Conservation (phyloP, 1,139 yeast genomes). For the Scheffersomyces illinoinensis region DNA sequence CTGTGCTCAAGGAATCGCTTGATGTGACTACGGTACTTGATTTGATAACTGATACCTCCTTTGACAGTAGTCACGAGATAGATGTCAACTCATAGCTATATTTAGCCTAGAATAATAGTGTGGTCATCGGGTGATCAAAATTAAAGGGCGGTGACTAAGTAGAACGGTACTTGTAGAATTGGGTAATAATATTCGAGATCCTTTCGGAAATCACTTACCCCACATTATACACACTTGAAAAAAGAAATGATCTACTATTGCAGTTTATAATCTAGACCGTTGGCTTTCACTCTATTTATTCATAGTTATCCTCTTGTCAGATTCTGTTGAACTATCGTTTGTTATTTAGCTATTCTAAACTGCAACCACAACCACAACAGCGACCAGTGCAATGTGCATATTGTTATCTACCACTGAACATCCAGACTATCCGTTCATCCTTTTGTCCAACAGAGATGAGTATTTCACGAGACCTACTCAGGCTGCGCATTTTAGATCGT, state of each 20-base stretch:
- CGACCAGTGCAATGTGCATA: slow-evolving; percentile 55
- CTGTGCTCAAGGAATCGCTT: neutral
- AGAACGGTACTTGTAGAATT: neutral
- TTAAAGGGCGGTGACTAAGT: neutral
- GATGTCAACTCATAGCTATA: slow-evolving; percentile 3
- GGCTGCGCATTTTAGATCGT: slow-evolving; percentile 51
- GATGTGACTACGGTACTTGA: neutral
- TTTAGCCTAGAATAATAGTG: neutral
- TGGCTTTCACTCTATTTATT: neutral
- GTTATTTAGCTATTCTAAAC: neutral
- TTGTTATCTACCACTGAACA: slow-evolving; percentile 59
- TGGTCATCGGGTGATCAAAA: neutral
- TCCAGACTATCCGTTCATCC: slow-evolving; percentile 65
- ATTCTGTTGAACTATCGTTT: neutral
- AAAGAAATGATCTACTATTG: neutral
- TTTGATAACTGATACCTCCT: slow-evolving; percentile 13
- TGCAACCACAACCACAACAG: neutral
- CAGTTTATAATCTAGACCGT: neutral
- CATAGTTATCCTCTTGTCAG: neutral
- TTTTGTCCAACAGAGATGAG: slow-evolving; percentile 87
- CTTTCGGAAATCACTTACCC: neutral
- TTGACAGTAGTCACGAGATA: slow-evolving; percentile 18
- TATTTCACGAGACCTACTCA: slow-evolving; percentile 72
- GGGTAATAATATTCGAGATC: neutral
- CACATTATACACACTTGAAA: neutral